Percentiles rank a stretch among this genome's conserved stretches.
These are phyloP conservation scores for Buddleja alternifolia DNA, from an alignment of 257 asterid species.

Conservation along the genomic window DNA sequence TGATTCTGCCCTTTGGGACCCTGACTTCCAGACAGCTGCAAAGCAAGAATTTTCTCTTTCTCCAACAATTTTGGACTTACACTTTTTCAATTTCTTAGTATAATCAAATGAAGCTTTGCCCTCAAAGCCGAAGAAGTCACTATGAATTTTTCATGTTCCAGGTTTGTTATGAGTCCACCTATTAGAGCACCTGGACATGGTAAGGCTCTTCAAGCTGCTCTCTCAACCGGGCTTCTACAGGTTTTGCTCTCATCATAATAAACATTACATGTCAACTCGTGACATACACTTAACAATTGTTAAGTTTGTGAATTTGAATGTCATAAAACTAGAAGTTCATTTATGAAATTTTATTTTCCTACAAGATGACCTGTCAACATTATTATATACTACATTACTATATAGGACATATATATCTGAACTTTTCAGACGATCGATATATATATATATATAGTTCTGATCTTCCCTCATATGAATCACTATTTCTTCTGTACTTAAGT, in stretches of 20 bases:
- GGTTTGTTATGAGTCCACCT: conserved; percentile 99
- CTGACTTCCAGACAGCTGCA: conserved; percentile 83
- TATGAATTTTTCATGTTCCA: conserved; percentile 29
- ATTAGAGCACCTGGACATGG: conserved; percentile 91
- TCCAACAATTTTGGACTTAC: conserved; percentile 26
- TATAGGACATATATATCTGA: background rate
- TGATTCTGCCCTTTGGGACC: conserved; percentile 90
- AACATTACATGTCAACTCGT: conserved; percentile 9
- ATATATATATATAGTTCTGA: too few species aligned
- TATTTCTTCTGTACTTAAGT: background rate
- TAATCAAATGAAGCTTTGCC: conserved; percentile 22
- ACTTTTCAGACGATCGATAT: background rate
- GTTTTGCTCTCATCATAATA: conserved; percentile 39
- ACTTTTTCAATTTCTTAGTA: conserved; percentile 1
- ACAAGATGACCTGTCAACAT: background rate
- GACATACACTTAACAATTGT: background rate
- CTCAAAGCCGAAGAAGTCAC: background rate
- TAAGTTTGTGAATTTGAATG: background rate
- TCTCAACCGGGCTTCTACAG: conserved; percentile 86
- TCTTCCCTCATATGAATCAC: conserved; percentile 20
- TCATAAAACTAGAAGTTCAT: background rate
- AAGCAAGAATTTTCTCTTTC: conserved; percentile 50
- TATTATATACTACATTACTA: background rate
- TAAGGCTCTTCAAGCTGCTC: conserved; percentile 97
- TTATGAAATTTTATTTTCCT: background rate